These are phyloP conservation scores for Penium margaritaceum DNA, from an alignment of 139 green algal genomes.

Conservation along the genomic window DNA sequence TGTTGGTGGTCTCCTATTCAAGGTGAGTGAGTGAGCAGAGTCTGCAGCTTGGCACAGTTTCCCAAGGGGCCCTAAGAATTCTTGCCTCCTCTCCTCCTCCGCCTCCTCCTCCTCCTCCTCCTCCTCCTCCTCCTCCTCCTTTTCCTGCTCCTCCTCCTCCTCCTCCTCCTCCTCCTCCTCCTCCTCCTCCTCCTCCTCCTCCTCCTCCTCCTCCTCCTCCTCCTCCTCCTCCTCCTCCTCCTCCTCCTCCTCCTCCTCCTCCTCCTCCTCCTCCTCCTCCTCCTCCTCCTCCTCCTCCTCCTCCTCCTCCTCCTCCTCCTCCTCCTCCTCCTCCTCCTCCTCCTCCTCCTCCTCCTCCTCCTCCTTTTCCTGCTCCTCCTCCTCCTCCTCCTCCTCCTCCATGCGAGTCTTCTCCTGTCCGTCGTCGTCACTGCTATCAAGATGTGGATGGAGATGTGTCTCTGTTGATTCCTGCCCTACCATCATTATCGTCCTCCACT, in stretches of 20 bases:
- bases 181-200: not conserved
- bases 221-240: not conserved
- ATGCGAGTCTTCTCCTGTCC: not conserved
- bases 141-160: not conserved
- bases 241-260: not conserved
- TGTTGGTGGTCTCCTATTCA: constrained; percentile 32
- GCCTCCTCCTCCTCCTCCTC: not conserved
- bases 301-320: not conserved
- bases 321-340: not conserved
- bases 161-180: not conserved
- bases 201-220: not conserved
- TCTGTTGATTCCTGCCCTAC: not conserved
- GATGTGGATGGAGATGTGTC: too few relatives aligned
- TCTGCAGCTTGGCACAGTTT: too few relatives aligned
- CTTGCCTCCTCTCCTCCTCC: not conserved
- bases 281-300: not conserved
- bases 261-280: not conserved
- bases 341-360: not conserved
- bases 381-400: not conserved
- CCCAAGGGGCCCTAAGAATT: too few relatives aligned
- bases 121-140: not conserved
- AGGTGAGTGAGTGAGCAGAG: constrained; percentile 11
- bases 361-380: not conserved
- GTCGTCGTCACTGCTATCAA: too few relatives aligned
- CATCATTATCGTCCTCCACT: not conserved